Base-by-base conservation (phyloP, 495 filamentous ascomycete genomes). In the Sphaerosporella brunnea region DNA sequence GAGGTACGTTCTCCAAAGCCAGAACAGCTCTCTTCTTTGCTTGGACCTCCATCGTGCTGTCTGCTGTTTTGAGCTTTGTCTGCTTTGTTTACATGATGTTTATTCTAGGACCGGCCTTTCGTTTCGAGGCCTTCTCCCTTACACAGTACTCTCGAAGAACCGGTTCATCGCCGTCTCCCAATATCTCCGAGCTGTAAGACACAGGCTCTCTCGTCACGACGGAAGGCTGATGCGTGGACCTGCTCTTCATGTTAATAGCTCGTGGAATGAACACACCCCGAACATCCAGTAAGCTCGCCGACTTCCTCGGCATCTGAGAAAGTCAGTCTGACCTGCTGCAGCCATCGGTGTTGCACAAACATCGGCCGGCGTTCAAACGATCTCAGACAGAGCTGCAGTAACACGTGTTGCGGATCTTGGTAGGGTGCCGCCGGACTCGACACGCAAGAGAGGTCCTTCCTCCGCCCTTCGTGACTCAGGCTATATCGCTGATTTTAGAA, bases 81-180 rank as follows among this genome's bases (percentile, higher is more conserved):
- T n/a, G n/a, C n/a, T n/a, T n/a, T n/a, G n/a, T n/a, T n/a, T n/a
- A n/a, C n/a, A n/a, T n/a, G n/a, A n/a, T n/a, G n/a, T n/a, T n/a
- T n/a, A n/a, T 39, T 8, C 5, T 44, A 44, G 41, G 10, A 24
- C 9, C 55, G 56, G 39, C 51, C 51, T 47, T 59, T 58, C 49
- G 15, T 51, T 36, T 44, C 51, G 34, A 55, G 54, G 51, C 56
- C 56, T 32, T 47, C 56, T 26, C 55, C 51, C 25, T 46, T 54
- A 25, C 23, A 19, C n/a, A n/a, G n/a, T n/a, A n/a, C n/a, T n/a
- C n/a, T n/a, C n/a, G n/a, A n/a, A n/a, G n/a, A n/a, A n/a, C n/a
- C n/a, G n/a, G n/a, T n/a, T n/a, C n/a, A n/a, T n/a, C n/a, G 19
- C 11, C 41, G 28, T 24, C 19, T 24, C 21, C 23, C 41, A 2